Base-by-base conservation (phyloP, 345 rosid genomes). In the Corchorus olitorius region DNA sequence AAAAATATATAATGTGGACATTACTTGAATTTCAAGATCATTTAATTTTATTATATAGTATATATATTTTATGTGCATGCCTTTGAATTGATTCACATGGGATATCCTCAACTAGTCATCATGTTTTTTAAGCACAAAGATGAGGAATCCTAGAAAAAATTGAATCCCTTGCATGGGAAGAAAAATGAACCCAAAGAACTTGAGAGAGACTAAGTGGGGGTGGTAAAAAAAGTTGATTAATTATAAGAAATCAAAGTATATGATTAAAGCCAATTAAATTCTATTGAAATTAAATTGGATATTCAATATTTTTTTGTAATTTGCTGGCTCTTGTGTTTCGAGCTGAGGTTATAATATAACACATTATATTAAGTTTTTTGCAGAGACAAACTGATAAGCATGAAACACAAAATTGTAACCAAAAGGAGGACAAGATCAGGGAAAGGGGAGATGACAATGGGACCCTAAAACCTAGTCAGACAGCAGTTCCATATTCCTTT, bases 361-460 rank as follows among this genome's bases (percentile, higher is more conserved):
- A 53, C 27, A 27, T 27, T 0, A 27, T 27, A 27, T 27, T 62
- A 43, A 43, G 15, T 34, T n/a, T 61, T 33, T 17, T 34, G 65
- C 34, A 39, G 54, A 60, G 82, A 84, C 79, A 76, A 73, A 73
- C 27, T 52, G 50, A 76, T 52, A 70, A 53, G 68, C 54, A 55
- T 59, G 72, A 63, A 73, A 45, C 59, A 72, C 72, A 56, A 65
- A 61, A 78, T 75, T 60, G 68, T 60, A 80, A 35, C 59, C 68
- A 65, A 80, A 75, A 75, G 79, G 10, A 79, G 75, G 60, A 83
- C 82, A 83, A 45, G 62, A 48, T 77, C 79, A 65, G 20, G 72
- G 49, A 59, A 69, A 78, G 45, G 3, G 71, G 54, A 66, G 54
- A 66, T 66, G 71, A 20, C 35, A 45, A 46, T 46, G 53, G 71